A percentile compares a stretch with the other conserved stretches of the same genome.
Conservation (phyloP, 2,329 filamentous ascomycete genomes). For the Ascochyta rabiei region DNA sequence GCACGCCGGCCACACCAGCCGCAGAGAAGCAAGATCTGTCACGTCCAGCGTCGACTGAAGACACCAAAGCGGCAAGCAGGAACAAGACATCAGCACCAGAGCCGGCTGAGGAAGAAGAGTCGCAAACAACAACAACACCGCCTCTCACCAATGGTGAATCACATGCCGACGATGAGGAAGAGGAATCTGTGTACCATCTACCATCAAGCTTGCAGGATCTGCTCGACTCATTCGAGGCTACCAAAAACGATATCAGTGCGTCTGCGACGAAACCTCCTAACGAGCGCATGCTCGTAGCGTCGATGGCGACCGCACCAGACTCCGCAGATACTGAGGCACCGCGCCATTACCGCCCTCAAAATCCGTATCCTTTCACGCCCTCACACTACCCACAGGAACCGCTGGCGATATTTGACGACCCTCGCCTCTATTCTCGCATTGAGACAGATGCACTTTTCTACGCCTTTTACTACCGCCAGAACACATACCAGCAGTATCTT, state of each 20-base stretch:
- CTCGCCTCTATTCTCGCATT: constrained; percentile 82
- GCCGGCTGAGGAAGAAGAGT: constrained; percentile 42
- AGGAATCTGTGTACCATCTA: constrained; percentile 91
- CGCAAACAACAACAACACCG: constrained; percentile 44
- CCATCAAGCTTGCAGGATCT: constrained; percentile 88
- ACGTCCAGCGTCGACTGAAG: constrained; percentile 39
- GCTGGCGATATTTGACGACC: constrained; percentile 89
- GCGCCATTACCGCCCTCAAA: constrained; percentile 81
- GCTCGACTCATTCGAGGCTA: constrained; percentile 86
- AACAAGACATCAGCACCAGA: constrained; percentile 42
- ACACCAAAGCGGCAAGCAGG: constrained; percentile 32
- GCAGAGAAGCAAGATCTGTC: constrained; percentile 51
- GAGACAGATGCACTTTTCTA: constrained; percentile 98
- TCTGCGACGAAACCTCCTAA: constrained; percentile 66
- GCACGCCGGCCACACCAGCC: constrained; percentile 54
- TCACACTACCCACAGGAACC: constrained; percentile 91
- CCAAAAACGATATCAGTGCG: constrained; percentile 71
- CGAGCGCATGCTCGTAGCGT: constrained; percentile 75
- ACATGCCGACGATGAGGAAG: constrained; percentile 60
- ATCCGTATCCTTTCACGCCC: constrained; percentile 74
- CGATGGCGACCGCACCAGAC: constrained; percentile 75
- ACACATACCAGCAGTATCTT: constrained; percentile 92
- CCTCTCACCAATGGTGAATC: constrained; percentile 60
- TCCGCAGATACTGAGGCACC: constrained; percentile 80
- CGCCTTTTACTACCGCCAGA: constrained; percentile 98